These are phyloP conservation scores for Isatis tinctoria DNA, from an alignment of 345 rosid species.

Conservation along the genomic window DNA sequence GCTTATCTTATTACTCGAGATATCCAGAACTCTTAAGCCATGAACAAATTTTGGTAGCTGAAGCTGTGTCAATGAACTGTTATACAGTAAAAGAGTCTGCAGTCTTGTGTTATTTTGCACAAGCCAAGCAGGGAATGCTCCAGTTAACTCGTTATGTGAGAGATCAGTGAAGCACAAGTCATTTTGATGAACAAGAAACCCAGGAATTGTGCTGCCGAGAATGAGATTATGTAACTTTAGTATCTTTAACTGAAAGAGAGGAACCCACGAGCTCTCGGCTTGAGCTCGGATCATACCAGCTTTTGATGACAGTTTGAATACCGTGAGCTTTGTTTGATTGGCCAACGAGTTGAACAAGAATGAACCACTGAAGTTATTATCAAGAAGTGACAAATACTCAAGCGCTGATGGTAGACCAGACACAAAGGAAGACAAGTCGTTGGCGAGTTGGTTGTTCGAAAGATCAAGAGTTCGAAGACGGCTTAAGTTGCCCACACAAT, in stretches of 20 bases:
- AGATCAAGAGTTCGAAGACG: slow-evolving; percentile 13
- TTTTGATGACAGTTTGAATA: neutral
- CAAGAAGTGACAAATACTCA: slow-evolving; percentile 7
- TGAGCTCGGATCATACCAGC: neutral
- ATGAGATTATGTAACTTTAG: neutral
- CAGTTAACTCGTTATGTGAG: neutral
- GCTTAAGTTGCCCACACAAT: neutral
- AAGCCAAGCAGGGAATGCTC: slow-evolving; percentile 14
- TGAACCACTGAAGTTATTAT: slow-evolving; percentile 1
- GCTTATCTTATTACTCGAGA: neutral
- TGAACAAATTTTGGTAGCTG: neutral
- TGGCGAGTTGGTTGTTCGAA: neutral
- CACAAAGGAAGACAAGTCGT: neutral
- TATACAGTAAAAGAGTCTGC: neutral
- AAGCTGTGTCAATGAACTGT: neutral
- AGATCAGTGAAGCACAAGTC: neutral
- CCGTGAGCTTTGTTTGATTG: slow-evolving; percentile 6
- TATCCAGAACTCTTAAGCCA: neutral
- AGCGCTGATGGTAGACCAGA: neutral
- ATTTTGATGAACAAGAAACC: slow-evolving; percentile 4
- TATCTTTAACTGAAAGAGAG: slow-evolving; percentile 6
- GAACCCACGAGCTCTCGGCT: neutral
- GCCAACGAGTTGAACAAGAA: neutral
- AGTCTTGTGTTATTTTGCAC: slow-evolving; percentile 10
- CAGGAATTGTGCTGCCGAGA: neutral